Evolutionary conservation across 2,329 filamentous ascomycete species (phyloP).

Genomic region (Penicillium sp.): DNA sequence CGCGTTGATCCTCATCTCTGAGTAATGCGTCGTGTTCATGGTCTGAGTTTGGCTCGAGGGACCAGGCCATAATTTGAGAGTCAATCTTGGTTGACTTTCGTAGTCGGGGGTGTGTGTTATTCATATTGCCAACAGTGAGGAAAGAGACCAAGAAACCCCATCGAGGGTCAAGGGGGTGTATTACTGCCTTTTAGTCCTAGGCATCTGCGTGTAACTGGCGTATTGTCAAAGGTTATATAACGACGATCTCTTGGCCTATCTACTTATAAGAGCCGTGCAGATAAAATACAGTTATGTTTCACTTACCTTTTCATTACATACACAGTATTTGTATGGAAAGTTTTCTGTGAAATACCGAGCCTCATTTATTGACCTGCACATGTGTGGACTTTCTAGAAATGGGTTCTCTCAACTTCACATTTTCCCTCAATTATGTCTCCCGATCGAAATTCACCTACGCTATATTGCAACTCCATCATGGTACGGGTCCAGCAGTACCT

Average conservation of each 20-base stretch:
- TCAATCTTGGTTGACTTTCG: conserved; percentile 3
- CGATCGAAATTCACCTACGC: background rate
- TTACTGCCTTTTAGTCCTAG: background rate
- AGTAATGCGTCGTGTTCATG: background rate
- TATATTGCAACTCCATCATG: background rate
- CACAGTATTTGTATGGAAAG: background rate
- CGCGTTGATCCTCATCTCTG: background rate
- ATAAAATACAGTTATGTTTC: background rate
- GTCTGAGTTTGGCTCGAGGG: background rate
- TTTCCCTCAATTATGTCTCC: background rate
- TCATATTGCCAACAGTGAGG: background rate
- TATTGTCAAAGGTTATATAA: background rate
- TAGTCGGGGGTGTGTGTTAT: conserved; percentile 1
- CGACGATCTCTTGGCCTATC: background rate
- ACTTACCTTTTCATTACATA: background rate
- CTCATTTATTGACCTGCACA: background rate
- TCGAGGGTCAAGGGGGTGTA: background rate
- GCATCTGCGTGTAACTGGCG: background rate
- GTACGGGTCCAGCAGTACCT: background rate
- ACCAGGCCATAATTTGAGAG: background rate
- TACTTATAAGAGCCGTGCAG: background rate
- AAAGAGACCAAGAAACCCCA: background rate
- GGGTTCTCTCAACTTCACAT: background rate
- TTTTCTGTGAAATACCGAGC: background rate
- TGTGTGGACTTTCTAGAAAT: background rate